phyloP scores from a whole-genome alignment of 495 filamentous ascomycete species.

The Jackrogersella multiformis region DNA sequence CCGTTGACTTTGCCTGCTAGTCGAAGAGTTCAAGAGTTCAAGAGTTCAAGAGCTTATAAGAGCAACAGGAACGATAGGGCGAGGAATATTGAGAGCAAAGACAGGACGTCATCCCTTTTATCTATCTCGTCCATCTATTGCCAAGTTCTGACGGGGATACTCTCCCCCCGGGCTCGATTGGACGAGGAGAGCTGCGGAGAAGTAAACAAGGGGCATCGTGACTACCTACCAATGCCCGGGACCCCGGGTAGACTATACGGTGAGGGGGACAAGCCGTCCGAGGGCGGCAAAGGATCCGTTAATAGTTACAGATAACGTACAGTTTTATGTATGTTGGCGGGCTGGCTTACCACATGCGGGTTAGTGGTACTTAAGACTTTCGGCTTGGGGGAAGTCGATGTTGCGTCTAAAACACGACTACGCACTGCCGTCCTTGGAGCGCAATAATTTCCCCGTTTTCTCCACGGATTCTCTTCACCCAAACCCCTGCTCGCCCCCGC shows the following conservation, averaged over 20 bases:
- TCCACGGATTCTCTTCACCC: conserved; percentile 26
- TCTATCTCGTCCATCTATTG: conserved; percentile 27
- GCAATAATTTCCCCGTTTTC: conserved; percentile 33
- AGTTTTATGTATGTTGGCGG: not conserved
- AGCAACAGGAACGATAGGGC: not conserved
- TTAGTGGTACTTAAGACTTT: conserved; percentile 8
- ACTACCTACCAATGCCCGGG: too few relatives aligned
- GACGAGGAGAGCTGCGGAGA: conserved; percentile 9
- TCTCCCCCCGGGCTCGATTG: conserved; percentile 19
- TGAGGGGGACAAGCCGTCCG: not conserved
- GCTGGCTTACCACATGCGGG: conserved; percentile 15
- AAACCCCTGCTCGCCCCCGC: conserved; percentile 42
- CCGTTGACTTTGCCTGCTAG: not conserved
- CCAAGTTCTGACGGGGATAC: conserved; percentile 31
- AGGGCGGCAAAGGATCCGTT: conserved; percentile 13
- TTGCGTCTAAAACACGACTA: conserved; percentile 18
- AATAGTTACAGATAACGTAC: not conserved
- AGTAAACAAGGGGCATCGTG: conserved; percentile 25
- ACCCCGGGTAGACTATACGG: not conserved
- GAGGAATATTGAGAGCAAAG: not conserved
- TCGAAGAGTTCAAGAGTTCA: too few relatives aligned
- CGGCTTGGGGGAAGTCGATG: conserved; percentile 11
- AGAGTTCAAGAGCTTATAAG: not conserved
- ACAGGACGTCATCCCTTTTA: conserved; percentile 39
- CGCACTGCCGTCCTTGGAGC: conserved; percentile 26